Percentiles rank a stretch among this genome's conserved stretches.
Evolutionary conservation across 495 filamentous ascomycete species (phyloP).

Genomic region (Platismatia glauca): DNA sequence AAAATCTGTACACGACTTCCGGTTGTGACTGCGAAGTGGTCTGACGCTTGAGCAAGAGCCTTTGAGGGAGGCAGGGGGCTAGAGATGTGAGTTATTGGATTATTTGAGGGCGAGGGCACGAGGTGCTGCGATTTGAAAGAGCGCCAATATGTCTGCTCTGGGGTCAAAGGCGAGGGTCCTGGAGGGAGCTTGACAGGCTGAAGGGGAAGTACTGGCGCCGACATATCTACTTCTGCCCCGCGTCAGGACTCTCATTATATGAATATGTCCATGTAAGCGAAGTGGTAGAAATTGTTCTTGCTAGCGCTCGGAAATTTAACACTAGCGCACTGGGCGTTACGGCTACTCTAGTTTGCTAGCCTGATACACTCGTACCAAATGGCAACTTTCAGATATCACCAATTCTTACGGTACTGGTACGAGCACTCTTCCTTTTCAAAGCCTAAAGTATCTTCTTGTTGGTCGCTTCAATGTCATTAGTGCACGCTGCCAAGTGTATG

Average conservation of each 20-base stretch:
- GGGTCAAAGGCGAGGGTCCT: constrained; percentile 61
- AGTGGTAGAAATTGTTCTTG: not conserved
- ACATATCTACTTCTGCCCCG: constrained; percentile 47
- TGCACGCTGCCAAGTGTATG: not conserved
- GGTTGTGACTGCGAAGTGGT: constrained; percentile 86
- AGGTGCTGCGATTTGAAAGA: constrained; percentile 82
- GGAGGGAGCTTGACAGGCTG: constrained; percentile 74
- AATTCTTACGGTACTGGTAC: no score
- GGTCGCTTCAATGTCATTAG: not conserved
- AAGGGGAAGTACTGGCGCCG: constrained; percentile 74
- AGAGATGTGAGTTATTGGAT: constrained; percentile 80
- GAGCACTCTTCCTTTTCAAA: not conserved
- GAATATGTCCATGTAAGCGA: not conserved
- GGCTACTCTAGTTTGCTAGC: no score
- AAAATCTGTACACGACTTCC: constrained; percentile 88
- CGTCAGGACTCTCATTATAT: not conserved
- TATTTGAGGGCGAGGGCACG: constrained; percentile 76
- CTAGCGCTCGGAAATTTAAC: not conserved
- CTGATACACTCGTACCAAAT: not conserved
- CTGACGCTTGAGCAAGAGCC: constrained; percentile 41
- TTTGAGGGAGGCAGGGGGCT: constrained; percentile 52
- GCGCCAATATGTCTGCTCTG: constrained; percentile 92
- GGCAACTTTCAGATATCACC: not conserved
- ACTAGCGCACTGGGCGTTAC: no score
- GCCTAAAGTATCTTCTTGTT: not conserved